Conservation (phyloP, 306 rosid genomes). For the Ziziphus jujuba region DNA sequence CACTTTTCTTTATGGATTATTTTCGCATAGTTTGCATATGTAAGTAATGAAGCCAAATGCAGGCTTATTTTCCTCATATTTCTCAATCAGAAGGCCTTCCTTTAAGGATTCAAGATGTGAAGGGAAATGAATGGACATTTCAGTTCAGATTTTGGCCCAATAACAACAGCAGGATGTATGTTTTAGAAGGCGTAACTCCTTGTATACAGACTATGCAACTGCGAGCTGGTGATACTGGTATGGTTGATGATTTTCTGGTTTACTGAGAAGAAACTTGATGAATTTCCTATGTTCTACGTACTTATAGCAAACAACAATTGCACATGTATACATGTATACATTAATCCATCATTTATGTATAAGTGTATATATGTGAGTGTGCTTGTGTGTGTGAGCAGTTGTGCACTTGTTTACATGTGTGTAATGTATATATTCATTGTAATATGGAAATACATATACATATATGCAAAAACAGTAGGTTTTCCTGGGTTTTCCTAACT, state of each 20-base stretch:
- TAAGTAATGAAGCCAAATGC: slow-evolving; percentile 37
- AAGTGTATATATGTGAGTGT: no score
- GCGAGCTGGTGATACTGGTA: slow-evolving; percentile 97
- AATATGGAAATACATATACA: not conserved
- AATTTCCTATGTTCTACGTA: no score
- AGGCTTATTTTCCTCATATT: slow-evolving; percentile 93
- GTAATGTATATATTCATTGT: no score
- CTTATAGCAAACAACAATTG: not conserved
- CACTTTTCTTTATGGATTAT: slow-evolving; percentile 2
- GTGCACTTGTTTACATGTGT: no score
- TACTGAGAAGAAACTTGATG: not conserved
- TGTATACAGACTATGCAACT: slow-evolving; percentile 95
- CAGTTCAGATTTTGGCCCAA: slow-evolving; percentile 99
- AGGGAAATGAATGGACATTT: slow-evolving; percentile 94
- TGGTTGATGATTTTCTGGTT: slow-evolving; percentile 22
- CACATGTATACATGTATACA: not conserved
- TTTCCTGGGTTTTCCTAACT: not conserved
- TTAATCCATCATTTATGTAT: not conserved
- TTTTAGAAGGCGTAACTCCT: slow-evolving; percentile 99
- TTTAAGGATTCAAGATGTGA: slow-evolving; percentile 81
- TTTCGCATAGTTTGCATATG: slow-evolving; percentile 25
- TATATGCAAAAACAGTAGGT: not conserved
- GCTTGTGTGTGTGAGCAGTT: no score
- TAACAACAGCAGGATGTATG: slow-evolving; percentile 98
- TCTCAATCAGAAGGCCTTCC: slow-evolving; percentile 97